phyloP scores from a whole-genome alignment of 2,329 filamentous ascomycete species.

The Sporothrix globosa region DNA sequence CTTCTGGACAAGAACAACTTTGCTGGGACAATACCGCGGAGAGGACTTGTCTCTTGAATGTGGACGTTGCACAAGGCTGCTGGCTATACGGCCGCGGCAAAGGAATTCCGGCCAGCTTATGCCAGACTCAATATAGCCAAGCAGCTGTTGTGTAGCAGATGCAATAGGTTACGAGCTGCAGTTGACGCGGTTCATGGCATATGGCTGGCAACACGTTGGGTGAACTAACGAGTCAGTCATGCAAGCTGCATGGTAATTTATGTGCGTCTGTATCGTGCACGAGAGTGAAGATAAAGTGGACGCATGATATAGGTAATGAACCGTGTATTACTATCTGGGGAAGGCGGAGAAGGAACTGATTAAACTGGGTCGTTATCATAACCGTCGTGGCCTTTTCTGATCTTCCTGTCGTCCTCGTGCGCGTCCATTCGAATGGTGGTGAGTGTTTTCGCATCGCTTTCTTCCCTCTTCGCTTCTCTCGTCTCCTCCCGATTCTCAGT shows the following conservation, averaged over 20 bases:
- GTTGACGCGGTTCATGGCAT: neutral
- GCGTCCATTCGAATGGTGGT: neutral
- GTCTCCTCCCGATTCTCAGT: neutral
- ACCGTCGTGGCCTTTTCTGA: neutral
- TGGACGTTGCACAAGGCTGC: too few species aligned
- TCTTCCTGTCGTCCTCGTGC: neutral
- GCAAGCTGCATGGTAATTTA: neutral
- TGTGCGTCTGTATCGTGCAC: neutral
- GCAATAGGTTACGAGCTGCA: neutral
- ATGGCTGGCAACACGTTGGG: neutral
- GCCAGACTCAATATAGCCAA: neutral
- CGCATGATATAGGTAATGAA: neutral
- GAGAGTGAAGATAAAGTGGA: neutral
- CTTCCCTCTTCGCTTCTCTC: neutral
- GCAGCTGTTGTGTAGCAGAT: slow-evolving; percentile 10
- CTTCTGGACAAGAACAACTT: neutral
- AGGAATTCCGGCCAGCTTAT: neutral
- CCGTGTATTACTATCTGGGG: neutral
- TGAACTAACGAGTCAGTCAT: neutral
- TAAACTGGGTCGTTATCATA: neutral
- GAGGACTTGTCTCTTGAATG: neutral
- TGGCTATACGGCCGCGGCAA: neutral
- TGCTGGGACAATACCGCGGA: neutral
- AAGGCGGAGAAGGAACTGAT: neutral
- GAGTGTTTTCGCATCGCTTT: neutral